Evolutionary conservation across 306 rosid genomes (phyloP), one percentile per base, ranked within the genome.

Genomic region (Acacia confusa): DNA sequence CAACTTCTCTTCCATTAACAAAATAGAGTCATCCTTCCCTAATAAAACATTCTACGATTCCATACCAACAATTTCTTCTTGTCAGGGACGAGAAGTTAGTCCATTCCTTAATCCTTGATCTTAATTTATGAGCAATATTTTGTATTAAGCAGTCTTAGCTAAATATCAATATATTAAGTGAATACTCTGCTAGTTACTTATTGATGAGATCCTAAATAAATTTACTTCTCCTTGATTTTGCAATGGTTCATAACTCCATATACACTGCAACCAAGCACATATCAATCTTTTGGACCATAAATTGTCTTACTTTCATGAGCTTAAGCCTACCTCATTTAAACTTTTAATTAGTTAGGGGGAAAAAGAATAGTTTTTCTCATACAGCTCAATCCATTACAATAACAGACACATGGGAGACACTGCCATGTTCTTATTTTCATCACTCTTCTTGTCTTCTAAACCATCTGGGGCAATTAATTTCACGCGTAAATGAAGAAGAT

Each of bases 401-500:
- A 60, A 25, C 34, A 13, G 27, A 10, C 36, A 61, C 68, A 61
- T 55, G 61, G 27, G n/a, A 27, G 68, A 25, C 9, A 14, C 36
- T 61, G 36, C 36, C 27, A 24, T 27, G 15, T 27, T 22, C 9
- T 15, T 8, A 9, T 14, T 57, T 20, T 25, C 22, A 17, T 10
- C 14, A 4, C 32, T 25, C 2, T 9, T n/a, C 15, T 3, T 60
- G 66, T 60, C 34, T 60, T 17, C 34, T 24, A 60, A 10, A 11
- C 34, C 32, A 60, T 24, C 1, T 3, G 80, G 60, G 64, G 12
- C 22, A 81, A 68, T 36, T 79, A 44, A 69, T 80, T 66, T 83
- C 77, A 82, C 77, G 5, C 58, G 77, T 30, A 20, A 69, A 82
- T 79, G 74, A 82, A 32, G 44, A 11, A 27, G 36, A 61, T 13